Evolutionary conservation across 164 flowering plant genomes (phyloP).

Genomic region (Nymphaea thermarum): DNA sequence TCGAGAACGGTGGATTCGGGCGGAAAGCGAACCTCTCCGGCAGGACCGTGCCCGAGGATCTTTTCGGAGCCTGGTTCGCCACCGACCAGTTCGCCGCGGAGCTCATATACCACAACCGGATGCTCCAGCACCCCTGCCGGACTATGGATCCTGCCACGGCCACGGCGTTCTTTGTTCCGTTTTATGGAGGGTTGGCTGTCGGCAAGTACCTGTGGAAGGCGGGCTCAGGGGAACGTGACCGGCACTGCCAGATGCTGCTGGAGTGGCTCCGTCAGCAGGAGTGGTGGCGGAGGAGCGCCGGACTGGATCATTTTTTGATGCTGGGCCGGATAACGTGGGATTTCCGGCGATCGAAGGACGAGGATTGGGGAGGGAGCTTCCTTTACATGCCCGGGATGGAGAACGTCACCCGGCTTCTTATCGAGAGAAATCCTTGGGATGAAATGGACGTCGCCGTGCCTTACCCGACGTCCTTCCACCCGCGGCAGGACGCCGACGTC

Average conservation of each 20-base stretch:
- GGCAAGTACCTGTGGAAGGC: slow-evolving; percentile 60
- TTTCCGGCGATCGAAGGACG: slow-evolving; percentile 60
- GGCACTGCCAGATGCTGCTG: slow-evolving; percentile 35
- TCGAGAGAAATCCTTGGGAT: slow-evolving; percentile 90
- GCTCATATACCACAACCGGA: slow-evolving; percentile 63
- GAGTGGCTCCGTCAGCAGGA: slow-evolving; percentile 53
- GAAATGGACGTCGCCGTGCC: slow-evolving; percentile 85
- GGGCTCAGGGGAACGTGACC: slow-evolving; percentile 44
- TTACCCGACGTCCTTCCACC: slow-evolving; percentile 95
- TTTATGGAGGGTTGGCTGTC: slow-evolving; percentile 76
- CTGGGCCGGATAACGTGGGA: slow-evolving; percentile 92
- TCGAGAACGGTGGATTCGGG: slow-evolving; percentile 71
- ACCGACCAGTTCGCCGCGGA: slow-evolving; percentile 82
- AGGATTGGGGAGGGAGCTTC: slow-evolving; percentile 78
- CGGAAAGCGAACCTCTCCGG: slow-evolving; percentile 17
- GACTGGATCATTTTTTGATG: slow-evolving; percentile 83
- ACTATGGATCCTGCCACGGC: slow-evolving; percentile 54
- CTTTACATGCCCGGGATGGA: slow-evolving; percentile 56
- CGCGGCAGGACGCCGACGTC: slow-evolving; percentile 45
- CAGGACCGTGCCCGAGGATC: slow-evolving; percentile 33
- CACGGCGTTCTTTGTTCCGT: slow-evolving; percentile 75
- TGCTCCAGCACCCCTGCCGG: slow-evolving; percentile 55
- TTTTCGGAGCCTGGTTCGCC: slow-evolving; percentile 44
- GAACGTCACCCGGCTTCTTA: slow-evolving; percentile 67
- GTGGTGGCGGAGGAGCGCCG: slow-evolving; percentile 39